Evolutionary conservation across 2,329 filamentous ascomycete species (phyloP), one percentile per base, ranked within the genome.

Genomic region (Pestalotiopsis sp.): DNA sequence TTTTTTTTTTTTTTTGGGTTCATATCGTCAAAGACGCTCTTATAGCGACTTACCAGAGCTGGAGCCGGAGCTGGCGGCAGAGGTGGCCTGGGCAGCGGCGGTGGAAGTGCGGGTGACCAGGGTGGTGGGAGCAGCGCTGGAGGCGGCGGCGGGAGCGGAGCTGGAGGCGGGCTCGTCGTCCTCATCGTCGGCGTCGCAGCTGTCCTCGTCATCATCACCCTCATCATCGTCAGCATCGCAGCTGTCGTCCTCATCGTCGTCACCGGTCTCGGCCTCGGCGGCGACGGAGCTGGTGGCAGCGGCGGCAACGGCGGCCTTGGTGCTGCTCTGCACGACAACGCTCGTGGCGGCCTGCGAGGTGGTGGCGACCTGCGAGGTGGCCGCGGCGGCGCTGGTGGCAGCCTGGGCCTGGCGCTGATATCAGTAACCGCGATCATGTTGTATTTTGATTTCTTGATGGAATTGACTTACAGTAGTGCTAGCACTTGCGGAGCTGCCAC

Each of bases 141-240:
- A 63, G 59, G 68, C 20, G 38, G 23, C 36, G 27, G 64, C 17
- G 72, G 71, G 14, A 7, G 64, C 41, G 17, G 36, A 49, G 49
- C 52, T 66, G 56, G 27, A 3, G 70, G 27, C 36, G 25, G 59
- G 25, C 25, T 36, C 59, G 27, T 62, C 59, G 4, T 62, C 59
- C 36, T 36, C 27, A 23, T 39, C 59, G n/a, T 79, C 60, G 76
- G 77, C 62, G 75, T 66, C 67, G 60, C 63, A 66, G 61, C 52
- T 45, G 9, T 68, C 67, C n/a, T 68, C 67, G 11, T 63, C 66
- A 23, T 45, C 57, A 3, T n/a, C 52, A 17, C 25, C 57, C 38
- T 36, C 23, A 6, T 59, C 23, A 36, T 59, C 59, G n/a, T 79
- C 60, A 74, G 76, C 64, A 74, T 66, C 67, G 60, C 57, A 60